Percentiles rank a stretch among this genome's conserved stretches.
phyloP scores from a whole-genome alignment of 371 early-diverging fungal species.

The Mortierella sp. region DNA sequence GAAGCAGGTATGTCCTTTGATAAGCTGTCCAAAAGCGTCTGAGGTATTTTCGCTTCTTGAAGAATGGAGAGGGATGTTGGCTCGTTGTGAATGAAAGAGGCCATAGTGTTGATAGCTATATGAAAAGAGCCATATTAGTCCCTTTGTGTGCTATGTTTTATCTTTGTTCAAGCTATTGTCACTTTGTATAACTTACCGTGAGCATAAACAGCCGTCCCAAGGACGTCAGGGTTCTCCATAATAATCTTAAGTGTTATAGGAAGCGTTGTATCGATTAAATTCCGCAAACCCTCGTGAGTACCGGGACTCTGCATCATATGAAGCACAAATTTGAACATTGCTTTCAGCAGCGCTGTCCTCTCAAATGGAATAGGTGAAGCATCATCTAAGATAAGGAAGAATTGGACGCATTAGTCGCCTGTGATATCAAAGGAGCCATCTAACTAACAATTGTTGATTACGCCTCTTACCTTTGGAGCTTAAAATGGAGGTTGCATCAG shows the following conservation, averaged over 20 bases:
- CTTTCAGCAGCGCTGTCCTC: slow-evolving; percentile 77
- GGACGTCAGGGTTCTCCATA: slow-evolving; percentile 76
- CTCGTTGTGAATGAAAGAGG: slow-evolving; percentile 97
- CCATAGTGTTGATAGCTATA: slow-evolving; percentile 88
- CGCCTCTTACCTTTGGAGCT: background rate
- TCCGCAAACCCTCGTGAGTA: slow-evolving; percentile 90
- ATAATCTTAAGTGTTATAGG: slow-evolving; percentile 81
- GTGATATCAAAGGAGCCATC: background rate
- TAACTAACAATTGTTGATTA: background rate
- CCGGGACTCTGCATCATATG: slow-evolving; percentile 95
- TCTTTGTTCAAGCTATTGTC: background rate
- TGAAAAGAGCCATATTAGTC: background rate
- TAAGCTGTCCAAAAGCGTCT: slow-evolving; percentile 82
- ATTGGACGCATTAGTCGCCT: background rate
- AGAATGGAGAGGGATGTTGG: slow-evolving; percentile 93
- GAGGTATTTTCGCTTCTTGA: slow-evolving; percentile 91
- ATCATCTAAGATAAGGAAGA: slow-evolving; percentile 14
- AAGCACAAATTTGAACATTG: slow-evolving; percentile 89
- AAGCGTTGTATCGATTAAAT: slow-evolving; percentile 90
- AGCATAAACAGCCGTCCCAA: slow-evolving; percentile 83
- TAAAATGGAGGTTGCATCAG: slow-evolving; percentile 47
- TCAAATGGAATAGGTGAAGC: slow-evolving; percentile 62
- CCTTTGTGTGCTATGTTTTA: background rate
- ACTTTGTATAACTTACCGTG: slow-evolving; percentile 60
- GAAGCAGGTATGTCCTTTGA: slow-evolving; percentile 75